These are phyloP conservation scores for Phytopythium kandeliae DNA, from an alignment of 352 stramenopile species.

Conservation along the genomic window DNA sequence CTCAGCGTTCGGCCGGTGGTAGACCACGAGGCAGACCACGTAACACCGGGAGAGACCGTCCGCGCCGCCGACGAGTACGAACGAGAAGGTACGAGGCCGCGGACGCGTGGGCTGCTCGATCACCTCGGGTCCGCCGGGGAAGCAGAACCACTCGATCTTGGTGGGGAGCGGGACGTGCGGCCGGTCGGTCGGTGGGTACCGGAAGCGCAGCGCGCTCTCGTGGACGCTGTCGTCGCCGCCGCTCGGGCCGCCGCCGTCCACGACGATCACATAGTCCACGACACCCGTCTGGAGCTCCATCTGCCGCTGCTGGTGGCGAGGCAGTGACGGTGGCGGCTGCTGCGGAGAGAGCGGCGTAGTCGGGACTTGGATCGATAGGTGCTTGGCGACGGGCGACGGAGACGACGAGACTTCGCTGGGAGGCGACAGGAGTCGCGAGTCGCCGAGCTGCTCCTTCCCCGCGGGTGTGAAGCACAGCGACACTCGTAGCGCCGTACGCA, in stretches of 20 bases:
- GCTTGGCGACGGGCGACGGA: slow-evolving; percentile 27
- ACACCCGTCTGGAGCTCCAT: slow-evolving; percentile 52
- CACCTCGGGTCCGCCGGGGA: slow-evolving; percentile 61
- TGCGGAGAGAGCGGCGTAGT: neutral
- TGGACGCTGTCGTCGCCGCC: slow-evolving; percentile 8
- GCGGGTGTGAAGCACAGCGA: slow-evolving; percentile 63
- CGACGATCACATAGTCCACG: slow-evolving; percentile 77
- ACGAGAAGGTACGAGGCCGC: slow-evolving; percentile 62
- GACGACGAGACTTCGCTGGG: slow-evolving; percentile 25
- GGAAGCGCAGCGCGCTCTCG: slow-evolving; percentile 58
- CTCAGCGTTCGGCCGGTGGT: slow-evolving; percentile 26
- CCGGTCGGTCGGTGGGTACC: slow-evolving; percentile 52
- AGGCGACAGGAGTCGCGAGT: slow-evolving; percentile 8
- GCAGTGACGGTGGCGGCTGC: neutral
- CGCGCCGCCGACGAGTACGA: slow-evolving; percentile 68
- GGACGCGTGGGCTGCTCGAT: slow-evolving; percentile 39
- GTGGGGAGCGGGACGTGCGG: slow-evolving; percentile 65
- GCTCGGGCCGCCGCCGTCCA: slow-evolving; percentile 20
- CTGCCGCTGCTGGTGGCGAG: neutral
- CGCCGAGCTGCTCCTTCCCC: slow-evolving; percentile 10
- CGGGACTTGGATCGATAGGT: slow-evolving; percentile 7
- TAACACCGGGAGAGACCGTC: slow-evolving; percentile 71
- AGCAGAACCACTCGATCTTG: slow-evolving; percentile 89
- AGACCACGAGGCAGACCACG: slow-evolving; percentile 64
- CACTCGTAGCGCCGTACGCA: slow-evolving; percentile 63